A percentile compares a stretch with the other conserved stretches of the same genome.
phyloP scores from a whole-genome alignment of 2,329 filamentous ascomycete genomes.

The Xylariaceae sp. region DNA sequence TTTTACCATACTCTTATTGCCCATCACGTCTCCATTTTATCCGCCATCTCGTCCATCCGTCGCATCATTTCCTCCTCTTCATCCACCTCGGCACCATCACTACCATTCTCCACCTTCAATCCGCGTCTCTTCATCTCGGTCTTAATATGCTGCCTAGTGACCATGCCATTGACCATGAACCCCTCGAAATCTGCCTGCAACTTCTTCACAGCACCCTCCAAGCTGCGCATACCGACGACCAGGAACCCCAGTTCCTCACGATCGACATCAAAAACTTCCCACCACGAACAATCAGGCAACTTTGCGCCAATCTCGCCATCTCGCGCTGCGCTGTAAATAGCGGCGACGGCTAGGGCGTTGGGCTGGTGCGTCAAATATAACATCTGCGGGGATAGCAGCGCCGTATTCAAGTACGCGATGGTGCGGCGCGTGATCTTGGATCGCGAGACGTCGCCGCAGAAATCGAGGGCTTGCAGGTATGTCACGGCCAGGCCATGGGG shows the following conservation, averaged over 20 bases:
- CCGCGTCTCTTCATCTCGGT: slow-evolving; percentile 54
- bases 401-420: slow-evolving; percentile 77
- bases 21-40: slow-evolving; percentile 25
- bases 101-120: slow-evolving; percentile 33
- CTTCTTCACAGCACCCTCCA: slow-evolving; percentile 62
- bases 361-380: slow-evolving; percentile 92
- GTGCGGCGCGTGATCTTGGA: slow-evolving; percentile 57
- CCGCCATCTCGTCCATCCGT: slow-evolving; percentile 34
- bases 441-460: slow-evolving; percentile 38
- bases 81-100: slow-evolving; percentile 26
- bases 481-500: slow-evolving; percentile 85
- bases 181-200: slow-evolving; percentile 54
- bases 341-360: slow-evolving; percentile 74
- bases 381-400: slow-evolving; percentile 79
- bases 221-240: slow-evolving; percentile 76
- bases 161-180: slow-evolving; percentile 42
- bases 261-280: slow-evolving; percentile 96
- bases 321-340: slow-evolving; percentile 82
- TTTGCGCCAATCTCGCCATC: slow-evolving; percentile 60
- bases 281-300: slow-evolving; percentile 83
- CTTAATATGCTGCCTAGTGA: slow-evolving; percentile 55
- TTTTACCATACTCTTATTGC: neutral
- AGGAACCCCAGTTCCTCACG: slow-evolving; percentile 90
- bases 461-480: slow-evolving; percentile 84
- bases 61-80: slow-evolving; percentile 43